Evolutionary conservation across 1,284 basidiomycete species (phyloP), one percentile per base, ranked within the genome.

Genomic region (Ganoderma resinaceum): DNA sequence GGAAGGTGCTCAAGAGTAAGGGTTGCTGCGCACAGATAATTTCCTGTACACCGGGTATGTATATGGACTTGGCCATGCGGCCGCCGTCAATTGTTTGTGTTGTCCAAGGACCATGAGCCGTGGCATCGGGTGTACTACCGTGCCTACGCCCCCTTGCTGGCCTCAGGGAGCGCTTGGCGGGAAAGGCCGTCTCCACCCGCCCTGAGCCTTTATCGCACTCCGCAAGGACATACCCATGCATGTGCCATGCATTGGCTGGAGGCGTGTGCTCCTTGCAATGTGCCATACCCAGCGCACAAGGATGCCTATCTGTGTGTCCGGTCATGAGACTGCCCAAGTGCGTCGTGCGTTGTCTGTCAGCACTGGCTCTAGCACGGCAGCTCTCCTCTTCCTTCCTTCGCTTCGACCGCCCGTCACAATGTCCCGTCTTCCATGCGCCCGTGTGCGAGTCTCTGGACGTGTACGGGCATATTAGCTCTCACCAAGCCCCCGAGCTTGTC

Each of bases 401-500:
- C 42, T 38, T 52, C 58, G 23, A 52, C 26, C 43, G 38, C n/a
- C 55, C 16, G 16, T 31, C 14, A n/a, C n/a, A n/a, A n/a, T n/a
- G n/a, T 43, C 35, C 16, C 26, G 53, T 31, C 49, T 29, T 60
- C 40, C 61, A 57, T n/a, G 46, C 46, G 46, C 23, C 42, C 46
- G 57, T 33, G 64, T 66, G 64, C 59, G 59, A 62, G n/a, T 18
- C n/a, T n/a, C 26, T 35, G 60, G 40, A 65, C 69, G 64, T 18
- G 62, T 38, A 66, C 64, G 61, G 70, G 40, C 65, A 71, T 68
- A 71, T 66, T 68, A 65, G 60, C 67, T 71, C 70, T 49, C 70
- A 71, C 70, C 61, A 9, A 7, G 55, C 33, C 7, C 55, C 35
- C 20, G 20, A 37, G 55, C 55, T 12, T n/a, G 33, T 20, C 60